Conservation (phyloP, 139 green algal species). For the Tetradesmus obliquus region DNA sequence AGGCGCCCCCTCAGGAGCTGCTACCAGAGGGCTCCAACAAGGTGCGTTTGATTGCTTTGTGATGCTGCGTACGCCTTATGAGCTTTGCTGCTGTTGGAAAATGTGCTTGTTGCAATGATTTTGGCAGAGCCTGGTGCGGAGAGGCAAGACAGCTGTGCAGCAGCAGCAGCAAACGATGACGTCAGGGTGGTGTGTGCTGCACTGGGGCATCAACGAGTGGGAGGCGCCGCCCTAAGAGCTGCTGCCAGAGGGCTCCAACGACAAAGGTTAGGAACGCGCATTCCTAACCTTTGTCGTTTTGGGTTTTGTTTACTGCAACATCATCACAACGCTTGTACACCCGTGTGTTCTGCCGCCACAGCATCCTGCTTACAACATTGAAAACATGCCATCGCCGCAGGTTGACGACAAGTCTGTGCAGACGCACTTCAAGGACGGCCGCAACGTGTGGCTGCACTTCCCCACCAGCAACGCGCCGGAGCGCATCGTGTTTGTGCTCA, state of each 20-base stretch:
- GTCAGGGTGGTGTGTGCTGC: background rate
- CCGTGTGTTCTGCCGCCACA: too few species aligned
- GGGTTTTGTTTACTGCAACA: too few species aligned
- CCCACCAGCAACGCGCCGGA: slow-evolving; percentile 50
- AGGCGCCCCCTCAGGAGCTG: slow-evolving; percentile 46
- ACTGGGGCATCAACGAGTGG: slow-evolving; percentile 84
- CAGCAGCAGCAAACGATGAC: background rate
- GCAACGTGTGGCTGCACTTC: slow-evolving; percentile 59
- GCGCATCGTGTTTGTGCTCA: slow-evolving; percentile 79
- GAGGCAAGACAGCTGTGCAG: too few species aligned
- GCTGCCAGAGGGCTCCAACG: background rate
- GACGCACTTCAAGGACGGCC: slow-evolving; percentile 60
- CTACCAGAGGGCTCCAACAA: background rate
- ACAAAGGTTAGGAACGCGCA: background rate
- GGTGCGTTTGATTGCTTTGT: background rate
- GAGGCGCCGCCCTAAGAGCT: slow-evolving; percentile 43
- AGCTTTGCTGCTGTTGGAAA: background rate
- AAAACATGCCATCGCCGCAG: too few species aligned
- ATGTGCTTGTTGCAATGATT: too few species aligned
- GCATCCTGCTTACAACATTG: too few species aligned
- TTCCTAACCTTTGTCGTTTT: background rate
- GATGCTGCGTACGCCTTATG: background rate
- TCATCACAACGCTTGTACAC: too few species aligned
- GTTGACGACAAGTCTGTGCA: slow-evolving; percentile 73
- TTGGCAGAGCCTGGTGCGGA: too few species aligned